Evolutionary conservation across 176 grass and related monocot species (phyloP).

Genomic region (Saccharum spontaneum): DNA sequence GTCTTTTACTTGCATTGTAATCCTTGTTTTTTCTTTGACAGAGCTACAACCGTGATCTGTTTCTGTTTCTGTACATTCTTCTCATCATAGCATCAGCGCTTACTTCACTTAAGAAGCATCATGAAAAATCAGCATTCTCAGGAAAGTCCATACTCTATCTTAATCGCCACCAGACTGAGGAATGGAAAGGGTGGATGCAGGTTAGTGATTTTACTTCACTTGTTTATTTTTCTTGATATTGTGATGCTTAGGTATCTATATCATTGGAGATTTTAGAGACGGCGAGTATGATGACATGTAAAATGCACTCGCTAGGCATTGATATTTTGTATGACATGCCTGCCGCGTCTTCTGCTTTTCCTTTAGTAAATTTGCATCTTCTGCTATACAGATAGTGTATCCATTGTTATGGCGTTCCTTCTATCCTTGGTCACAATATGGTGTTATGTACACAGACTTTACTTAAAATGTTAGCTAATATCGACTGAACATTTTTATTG

Average conservation of each 20-base stretch:
- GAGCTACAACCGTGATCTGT: constrained; percentile 84
- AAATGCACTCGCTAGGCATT: background rate
- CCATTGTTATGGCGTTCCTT: background rate
- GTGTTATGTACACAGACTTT: background rate
- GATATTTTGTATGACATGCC: constrained; percentile 7
- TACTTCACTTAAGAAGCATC: constrained; percentile 79
- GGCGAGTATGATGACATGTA: background rate
- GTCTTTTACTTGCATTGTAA: no score
- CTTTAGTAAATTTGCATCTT: constrained; percentile 24
- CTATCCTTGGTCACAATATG: background rate
- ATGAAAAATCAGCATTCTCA: constrained; percentile 70
- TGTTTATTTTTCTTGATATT: background rate
- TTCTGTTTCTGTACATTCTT: constrained; percentile 92
- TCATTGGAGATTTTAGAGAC: background rate
- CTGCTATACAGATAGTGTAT: background rate
- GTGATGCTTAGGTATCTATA: background rate
- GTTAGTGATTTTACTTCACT: constrained; percentile 43
- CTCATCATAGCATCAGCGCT: constrained; percentile 67
- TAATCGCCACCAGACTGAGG: constrained; percentile 86
- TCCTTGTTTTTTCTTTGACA: constrained; percentile 36
- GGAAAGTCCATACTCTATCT: constrained; percentile 76
- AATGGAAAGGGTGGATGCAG: constrained; percentile 98
- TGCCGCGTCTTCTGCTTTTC: constrained; percentile 4
- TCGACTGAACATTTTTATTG: background rate
- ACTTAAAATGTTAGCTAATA: background rate